These are phyloP conservation scores for Myriosclerotinia scirpicola DNA, from an alignment of 2,329 filamentous ascomycete genomes.

Conservation along the genomic window DNA sequence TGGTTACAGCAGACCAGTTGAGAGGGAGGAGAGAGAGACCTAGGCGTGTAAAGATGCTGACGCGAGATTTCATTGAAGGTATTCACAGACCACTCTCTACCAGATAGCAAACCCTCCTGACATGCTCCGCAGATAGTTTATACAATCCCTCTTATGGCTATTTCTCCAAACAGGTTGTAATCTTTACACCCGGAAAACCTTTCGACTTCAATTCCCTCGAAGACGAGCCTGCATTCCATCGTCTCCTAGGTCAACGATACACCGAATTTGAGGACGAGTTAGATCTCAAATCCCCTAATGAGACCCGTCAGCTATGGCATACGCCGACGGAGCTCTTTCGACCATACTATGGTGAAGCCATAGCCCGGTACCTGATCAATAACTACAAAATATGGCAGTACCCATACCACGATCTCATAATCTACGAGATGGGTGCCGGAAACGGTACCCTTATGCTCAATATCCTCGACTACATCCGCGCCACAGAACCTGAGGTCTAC, in stretches of 20 bases:
- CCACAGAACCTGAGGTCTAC: constrained; percentile 87
- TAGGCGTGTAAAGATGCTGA: constrained; percentile 89
- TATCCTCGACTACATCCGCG: constrained; percentile 93
- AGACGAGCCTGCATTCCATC: constrained; percentile 84
- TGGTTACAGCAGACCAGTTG: constrained; percentile 80
- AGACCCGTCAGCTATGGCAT: constrained; percentile 92
- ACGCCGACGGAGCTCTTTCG: constrained; percentile 96
- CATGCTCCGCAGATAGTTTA: constrained; percentile 66
- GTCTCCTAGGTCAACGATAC: constrained; percentile 74
- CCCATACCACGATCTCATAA: constrained; percentile 93
- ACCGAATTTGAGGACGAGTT: constrained; percentile 86
- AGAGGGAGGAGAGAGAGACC: constrained; percentile 73
- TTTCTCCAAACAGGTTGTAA: constrained; percentile 94
- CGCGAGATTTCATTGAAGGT: constrained; percentile 97
- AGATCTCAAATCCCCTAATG: constrained; percentile 65
- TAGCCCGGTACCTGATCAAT: constrained; percentile 91
- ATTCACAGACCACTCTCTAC: constrained; percentile 31
- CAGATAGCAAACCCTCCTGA: constrained; percentile 26
- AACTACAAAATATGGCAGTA: constrained; percentile 95
- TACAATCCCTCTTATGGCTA: constrained; percentile 96
- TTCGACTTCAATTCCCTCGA: constrained; percentile 82
- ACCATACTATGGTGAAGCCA: constrained; percentile 94
- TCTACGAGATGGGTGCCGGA: constrained; percentile 98
- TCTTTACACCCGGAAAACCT: constrained; percentile 88
- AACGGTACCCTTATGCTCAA: constrained; percentile 98